A percentile compares a stretch with the other conserved stretches of the same genome.
Evolutionary conservation across 108 stramenopile species (phyloP).

Genomic region (Pseudonitzschia multistriata): DNA sequence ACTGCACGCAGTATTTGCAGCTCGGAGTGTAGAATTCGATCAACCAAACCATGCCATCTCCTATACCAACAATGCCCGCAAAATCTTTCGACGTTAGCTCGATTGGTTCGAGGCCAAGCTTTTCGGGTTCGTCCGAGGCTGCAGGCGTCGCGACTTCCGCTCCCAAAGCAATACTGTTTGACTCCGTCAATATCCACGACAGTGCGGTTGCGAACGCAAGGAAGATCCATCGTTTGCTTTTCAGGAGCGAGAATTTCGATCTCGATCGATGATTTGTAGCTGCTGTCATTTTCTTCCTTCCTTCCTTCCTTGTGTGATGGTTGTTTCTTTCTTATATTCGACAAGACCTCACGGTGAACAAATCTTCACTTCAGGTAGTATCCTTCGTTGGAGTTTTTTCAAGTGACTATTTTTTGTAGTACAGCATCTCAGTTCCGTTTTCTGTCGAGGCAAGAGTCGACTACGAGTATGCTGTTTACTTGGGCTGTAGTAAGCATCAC

Average conservation of each 20-base stretch:
- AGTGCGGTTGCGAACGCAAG: neutral
- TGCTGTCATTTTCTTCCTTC: neutral
- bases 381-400: too few relatives aligned
- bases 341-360: too few relatives aligned
- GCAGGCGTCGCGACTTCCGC: neutral
- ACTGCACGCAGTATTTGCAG: constrained; percentile 69
- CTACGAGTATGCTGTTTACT: too few relatives aligned
- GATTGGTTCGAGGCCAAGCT: constrained; percentile 1
- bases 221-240: neutral
- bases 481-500: too few relatives aligned
- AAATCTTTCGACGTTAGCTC: constrained; percentile 59
- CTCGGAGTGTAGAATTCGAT: constrained; percentile 83
- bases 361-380: too few relatives aligned
- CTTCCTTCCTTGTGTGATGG: too few relatives aligned
- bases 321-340: too few relatives aligned
- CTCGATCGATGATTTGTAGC: neutral
- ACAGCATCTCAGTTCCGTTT: too few relatives aligned
- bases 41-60: constrained; percentile 75
- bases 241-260: neutral
- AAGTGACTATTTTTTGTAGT: too few relatives aligned
- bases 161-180: neutral
- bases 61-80: constrained; percentile 31
- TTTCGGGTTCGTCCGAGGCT: neutral
- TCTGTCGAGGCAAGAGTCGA: too few relatives aligned
- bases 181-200: neutral